phyloP scores from a whole-genome alignment of 768 basidiomycete species.

The Amanita fuliginea region DNA sequence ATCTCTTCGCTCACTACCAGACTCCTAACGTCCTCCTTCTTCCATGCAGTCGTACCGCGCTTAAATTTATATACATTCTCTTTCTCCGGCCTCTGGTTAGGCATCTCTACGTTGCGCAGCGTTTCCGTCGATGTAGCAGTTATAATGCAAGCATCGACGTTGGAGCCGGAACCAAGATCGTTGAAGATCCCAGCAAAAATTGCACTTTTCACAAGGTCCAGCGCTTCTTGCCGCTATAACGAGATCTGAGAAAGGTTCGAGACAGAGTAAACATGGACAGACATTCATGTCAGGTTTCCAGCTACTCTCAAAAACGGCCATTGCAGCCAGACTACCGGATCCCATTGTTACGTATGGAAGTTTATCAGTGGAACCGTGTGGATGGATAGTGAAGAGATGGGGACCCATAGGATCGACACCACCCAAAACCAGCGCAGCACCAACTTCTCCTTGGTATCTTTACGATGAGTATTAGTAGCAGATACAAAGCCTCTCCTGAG shows the following conservation, averaged over 20 bases:
- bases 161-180: constrained; percentile 97
- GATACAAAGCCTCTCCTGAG: background rate
- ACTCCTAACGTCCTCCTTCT: constrained; percentile 63
- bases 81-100: constrained; percentile 75
- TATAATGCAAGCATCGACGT: constrained; percentile 95
- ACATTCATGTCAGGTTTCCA: constrained; percentile 83
- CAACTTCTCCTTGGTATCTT: constrained; percentile 89
- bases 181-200: constrained; percentile 98
- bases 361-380: constrained; percentile 98
- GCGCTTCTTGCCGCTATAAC: constrained; percentile 67
- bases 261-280: constrained; percentile 12
- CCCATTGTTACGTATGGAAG: constrained; percentile 99
- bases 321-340: constrained; percentile 90
- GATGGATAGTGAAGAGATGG: constrained; percentile 91
- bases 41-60: constrained; percentile 83
- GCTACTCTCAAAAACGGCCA: constrained; percentile 90
- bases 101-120: constrained; percentile 89
- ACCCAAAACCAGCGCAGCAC: constrained; percentile 92
- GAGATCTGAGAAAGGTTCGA: background rate
- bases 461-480: background rate
- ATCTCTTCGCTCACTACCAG: constrained; percentile 67
- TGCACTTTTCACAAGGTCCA: constrained; percentile 74
- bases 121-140: constrained; percentile 80
- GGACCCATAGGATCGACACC: constrained; percentile 93
- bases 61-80: constrained; percentile 67